Evolutionary conservation across 495 filamentous ascomycete genomes (phyloP).

Genomic region (Penicillium parvum): DNA sequence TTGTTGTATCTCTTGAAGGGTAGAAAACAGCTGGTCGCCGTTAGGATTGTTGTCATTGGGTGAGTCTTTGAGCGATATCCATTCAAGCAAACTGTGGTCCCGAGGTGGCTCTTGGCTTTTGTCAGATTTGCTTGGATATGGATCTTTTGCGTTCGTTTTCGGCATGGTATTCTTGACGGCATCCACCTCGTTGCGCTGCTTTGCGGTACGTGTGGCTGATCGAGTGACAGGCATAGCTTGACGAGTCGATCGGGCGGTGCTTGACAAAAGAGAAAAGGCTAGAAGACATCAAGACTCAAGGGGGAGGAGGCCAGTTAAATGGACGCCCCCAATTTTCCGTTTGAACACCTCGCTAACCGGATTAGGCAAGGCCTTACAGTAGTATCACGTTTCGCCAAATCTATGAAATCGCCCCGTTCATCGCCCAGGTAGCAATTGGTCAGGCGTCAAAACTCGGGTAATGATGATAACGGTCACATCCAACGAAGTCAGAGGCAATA

Average conservation of each 20-base stretch:
- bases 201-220: background rate
- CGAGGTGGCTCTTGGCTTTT: background rate
- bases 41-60: background rate
- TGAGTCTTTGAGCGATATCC: conserved; percentile 7
- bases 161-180: background rate
- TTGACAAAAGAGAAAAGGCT: background rate
- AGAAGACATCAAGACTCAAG: too few relatives aligned
- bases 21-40: conserved; percentile 1
- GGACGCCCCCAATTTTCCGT: too few relatives aligned
- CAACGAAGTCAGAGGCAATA: too few relatives aligned
- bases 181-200: background rate
- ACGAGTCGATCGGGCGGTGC: background rate
- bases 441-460: too few relatives aligned
- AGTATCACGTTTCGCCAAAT: too few relatives aligned
- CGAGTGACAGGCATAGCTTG: background rate
- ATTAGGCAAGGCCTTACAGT: too few relatives aligned
- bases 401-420: too few relatives aligned
- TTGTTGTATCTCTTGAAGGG: conserved; percentile 3
- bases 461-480: too few relatives aligned
- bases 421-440: too few relatives aligned
- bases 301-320: too few relatives aligned
- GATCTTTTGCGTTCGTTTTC: background rate
- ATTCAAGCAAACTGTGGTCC: background rate
- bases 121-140: background rate
- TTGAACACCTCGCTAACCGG: too few relatives aligned